These are phyloP conservation scores for Suhomyces emberorum DNA, from an alignment of 805 yeast genomes.

Conservation along the genomic window DNA sequence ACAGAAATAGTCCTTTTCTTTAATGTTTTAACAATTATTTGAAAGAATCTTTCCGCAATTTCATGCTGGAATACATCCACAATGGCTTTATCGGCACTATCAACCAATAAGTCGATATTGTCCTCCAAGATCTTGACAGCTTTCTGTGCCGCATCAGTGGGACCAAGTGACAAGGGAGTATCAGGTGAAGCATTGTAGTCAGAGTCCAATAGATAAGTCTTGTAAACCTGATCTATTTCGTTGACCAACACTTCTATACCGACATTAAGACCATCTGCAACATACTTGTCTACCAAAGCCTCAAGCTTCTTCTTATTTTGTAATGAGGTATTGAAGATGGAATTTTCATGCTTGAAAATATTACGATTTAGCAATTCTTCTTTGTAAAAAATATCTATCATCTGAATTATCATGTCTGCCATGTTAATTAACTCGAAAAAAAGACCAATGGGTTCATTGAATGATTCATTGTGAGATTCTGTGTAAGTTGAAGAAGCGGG, in stretches of 20 bases:
- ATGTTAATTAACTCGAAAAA: constrained; percentile 89
- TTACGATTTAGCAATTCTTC: constrained; percentile 65
- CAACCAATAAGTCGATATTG: constrained; percentile 71
- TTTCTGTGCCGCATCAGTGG: constrained; percentile 62
- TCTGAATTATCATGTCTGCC: constrained; percentile 89
- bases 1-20: constrained; percentile 70
- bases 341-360: constrained; percentile 66
- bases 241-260: constrained; percentile 86
- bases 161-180: constrained; percentile 24
- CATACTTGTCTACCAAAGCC: constrained; percentile 75
- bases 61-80: constrained; percentile 94
- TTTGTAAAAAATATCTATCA: constrained; percentile 86
- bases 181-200: constrained; percentile 55
- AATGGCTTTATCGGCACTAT: constrained; percentile 82
- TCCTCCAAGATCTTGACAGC: constrained; percentile 61
- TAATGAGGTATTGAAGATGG: constrained; percentile 73
- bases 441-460: constrained; percentile 79
- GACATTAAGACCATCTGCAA: constrained; percentile 89
- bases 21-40: constrained; percentile 68
- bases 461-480: constrained; percentile 25
- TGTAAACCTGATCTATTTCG: constrained; percentile 65
- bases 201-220: constrained; percentile 52
- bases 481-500: constrained; percentile 44
- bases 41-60: constrained; percentile 82
- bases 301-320: constrained; percentile 82